Evolutionary conservation across 176 grass and related monocot species (phyloP).

Genomic region (Elymus sibiricus): DNA sequence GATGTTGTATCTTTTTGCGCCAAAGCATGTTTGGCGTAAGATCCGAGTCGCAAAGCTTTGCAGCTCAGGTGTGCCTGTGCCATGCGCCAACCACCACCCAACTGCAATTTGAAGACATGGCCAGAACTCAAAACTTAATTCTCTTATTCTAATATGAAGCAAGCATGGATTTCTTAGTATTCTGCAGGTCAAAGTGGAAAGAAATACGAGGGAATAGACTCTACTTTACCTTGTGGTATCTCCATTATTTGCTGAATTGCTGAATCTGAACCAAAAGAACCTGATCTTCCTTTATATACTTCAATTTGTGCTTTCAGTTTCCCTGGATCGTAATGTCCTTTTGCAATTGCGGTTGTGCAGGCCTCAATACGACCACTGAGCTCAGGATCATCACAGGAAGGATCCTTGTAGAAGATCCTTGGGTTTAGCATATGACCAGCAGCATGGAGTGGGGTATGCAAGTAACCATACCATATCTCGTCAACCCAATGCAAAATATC

Average conservation of each 20-base stretch:
- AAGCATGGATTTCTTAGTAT: background rate
- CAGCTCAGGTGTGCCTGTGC: background rate
- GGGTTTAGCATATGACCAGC: constrained; percentile 79
- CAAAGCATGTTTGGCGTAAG: constrained; percentile 11
- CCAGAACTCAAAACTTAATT: background rate
- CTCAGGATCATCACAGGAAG: constrained; percentile 55
- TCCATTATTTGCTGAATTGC: constrained; percentile 37
- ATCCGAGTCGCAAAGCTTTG: background rate
- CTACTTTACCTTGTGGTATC: constrained; percentile 54
- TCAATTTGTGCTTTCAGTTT: constrained; percentile 50
- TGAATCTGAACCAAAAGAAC: constrained; percentile 37
- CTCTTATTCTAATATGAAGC: background rate
- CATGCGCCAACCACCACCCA: background rate
- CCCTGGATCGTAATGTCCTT: constrained; percentile 26
- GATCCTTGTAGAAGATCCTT: constrained; percentile 44
- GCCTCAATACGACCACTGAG: constrained; percentile 46
- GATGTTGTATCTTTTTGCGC: background rate
- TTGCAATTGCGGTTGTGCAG: constrained; percentile 41
- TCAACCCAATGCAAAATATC: constrained; percentile 61
- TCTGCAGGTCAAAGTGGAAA: background rate
- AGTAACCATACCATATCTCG: constrained; percentile 63
- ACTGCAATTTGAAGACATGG: background rate
- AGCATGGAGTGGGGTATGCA: constrained; percentile 73
- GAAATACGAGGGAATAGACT: background rate
- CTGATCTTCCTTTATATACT: constrained; percentile 45